phyloP scores from a whole-genome alignment of 2,329 filamentous ascomycete species.

The Hypoxylon sp. region DNA sequence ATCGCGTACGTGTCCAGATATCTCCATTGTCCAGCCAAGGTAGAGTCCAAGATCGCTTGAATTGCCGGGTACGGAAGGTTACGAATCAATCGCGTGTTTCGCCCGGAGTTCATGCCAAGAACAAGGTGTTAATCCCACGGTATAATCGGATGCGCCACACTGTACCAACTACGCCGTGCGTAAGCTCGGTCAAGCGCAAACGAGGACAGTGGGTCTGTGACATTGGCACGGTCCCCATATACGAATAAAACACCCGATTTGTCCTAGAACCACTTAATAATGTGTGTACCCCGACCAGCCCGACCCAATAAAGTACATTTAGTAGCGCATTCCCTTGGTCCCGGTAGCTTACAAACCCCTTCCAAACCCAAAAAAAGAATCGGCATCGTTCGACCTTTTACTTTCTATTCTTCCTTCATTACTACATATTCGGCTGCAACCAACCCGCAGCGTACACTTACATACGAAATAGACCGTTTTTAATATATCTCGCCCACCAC shows the following conservation, averaged over 20 bases:
- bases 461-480: constrained; percentile 18
- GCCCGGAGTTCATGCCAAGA: constrained; percentile 20
- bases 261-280: constrained; percentile 28
- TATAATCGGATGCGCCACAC: constrained; percentile 18
- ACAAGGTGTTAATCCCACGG: constrained; percentile 9
- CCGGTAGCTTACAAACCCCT: constrained; percentile 43
- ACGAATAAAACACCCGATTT: constrained; percentile 30
- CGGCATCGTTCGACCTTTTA: constrained; percentile 40
- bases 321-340: constrained; percentile 11
- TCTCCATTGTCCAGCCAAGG: constrained; percentile 15
- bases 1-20: constrained; percentile 20
- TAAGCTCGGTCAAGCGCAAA: constrained; percentile 22
- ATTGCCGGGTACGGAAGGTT: constrained; percentile 36
- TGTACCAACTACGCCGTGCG: constrained; percentile 8
- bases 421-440: constrained; percentile 3
- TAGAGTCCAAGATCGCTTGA: constrained; percentile 27
- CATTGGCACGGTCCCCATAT: constrained; percentile 10
- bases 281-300: constrained; percentile 5
- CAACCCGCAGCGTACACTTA: constrained; percentile 13
- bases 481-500: constrained; percentile 35
- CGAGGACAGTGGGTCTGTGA: constrained; percentile 1
- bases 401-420: constrained; percentile 32
- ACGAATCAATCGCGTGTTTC: constrained; percentile 12
- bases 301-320: constrained; percentile 9
- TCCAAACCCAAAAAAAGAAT: constrained; percentile 29